These are phyloP conservation scores for Urochloa ruziziensis DNA, from an alignment of 176 grass and related monocot genomes.

Conservation along the genomic window DNA sequence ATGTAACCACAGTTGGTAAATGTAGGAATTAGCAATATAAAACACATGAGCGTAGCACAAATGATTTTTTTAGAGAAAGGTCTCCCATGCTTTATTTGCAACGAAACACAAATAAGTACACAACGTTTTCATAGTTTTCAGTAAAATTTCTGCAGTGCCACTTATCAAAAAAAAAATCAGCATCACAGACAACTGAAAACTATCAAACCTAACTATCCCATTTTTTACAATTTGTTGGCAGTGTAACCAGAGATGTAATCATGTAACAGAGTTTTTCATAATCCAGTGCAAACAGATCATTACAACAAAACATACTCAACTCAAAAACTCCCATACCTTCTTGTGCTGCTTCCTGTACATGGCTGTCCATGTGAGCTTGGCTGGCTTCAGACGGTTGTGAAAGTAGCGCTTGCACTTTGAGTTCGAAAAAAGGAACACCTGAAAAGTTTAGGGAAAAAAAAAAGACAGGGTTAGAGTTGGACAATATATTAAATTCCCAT, in stretches of 20 bases:
- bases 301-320: not conserved
- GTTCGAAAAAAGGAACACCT: conserved; percentile 38
- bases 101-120: no score
- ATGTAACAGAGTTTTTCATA: no score
- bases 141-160: not conserved
- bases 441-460: not conserved
- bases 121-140: no score
- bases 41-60: not conserved
- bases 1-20: not conserved
- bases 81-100: no score
- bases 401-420: conserved; percentile 45
- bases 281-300: not conserved
- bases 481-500: not conserved
- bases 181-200: not conserved
- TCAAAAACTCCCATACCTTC: not conserved
- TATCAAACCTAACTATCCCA: not conserved
- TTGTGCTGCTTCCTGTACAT: conserved; percentile 46
- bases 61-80: not conserved
- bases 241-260: not conserved
- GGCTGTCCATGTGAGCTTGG: conserved; percentile 41
- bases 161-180: not conserved
- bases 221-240: not conserved
- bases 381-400: conserved; percentile 40
- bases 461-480: not conserved
- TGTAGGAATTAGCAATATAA: not conserved